Percentiles rank a stretch among this genome's conserved stretches.
These are phyloP conservation scores for Straminergon stramineum DNA, from an alignment of 225 moss, liverwort and hornwort species.

Conservation along the genomic window DNA sequence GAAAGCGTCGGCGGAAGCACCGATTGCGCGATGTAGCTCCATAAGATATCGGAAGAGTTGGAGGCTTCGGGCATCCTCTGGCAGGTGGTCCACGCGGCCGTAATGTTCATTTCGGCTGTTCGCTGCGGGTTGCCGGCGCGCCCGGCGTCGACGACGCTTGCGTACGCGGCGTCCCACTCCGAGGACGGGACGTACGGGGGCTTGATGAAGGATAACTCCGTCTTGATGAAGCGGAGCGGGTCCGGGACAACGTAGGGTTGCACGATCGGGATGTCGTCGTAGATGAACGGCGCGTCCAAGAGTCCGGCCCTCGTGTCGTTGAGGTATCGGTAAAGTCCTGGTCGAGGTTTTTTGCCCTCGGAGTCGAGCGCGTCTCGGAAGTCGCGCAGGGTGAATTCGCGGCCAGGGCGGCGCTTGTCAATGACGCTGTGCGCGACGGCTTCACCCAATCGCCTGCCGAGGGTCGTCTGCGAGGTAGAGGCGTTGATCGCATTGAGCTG, in stretches of 20 bases:
- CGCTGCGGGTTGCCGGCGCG: background rate
- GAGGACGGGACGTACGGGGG: background rate
- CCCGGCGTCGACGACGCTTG: background rate
- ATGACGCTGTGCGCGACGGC: background rate
- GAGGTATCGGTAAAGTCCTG: background rate
- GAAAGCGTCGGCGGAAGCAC: background rate
- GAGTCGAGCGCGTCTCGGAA: background rate
- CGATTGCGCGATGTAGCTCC: background rate
- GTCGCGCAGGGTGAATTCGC: background rate
- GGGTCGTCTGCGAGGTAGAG: background rate
- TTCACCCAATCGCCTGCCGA: background rate
- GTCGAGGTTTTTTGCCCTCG: background rate
- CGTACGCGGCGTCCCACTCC: background rate
- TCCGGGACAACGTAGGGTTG: background rate
- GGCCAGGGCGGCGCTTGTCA: background rate
- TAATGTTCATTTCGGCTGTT: constrained; percentile 1
- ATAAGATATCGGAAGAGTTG: background rate
- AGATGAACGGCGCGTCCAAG: background rate
- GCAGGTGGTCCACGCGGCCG: background rate
- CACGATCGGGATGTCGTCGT: background rate
- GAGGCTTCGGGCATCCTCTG: no score
- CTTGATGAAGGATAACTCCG: background rate
- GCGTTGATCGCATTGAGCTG: background rate
- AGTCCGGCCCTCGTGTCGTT: background rate
- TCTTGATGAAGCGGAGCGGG: background rate